Evolutionary conservation across 1,284 basidiomycete species (phyloP), one percentile per base, ranked within the genome.

Genomic region (Inonotus hispidus): DNA sequence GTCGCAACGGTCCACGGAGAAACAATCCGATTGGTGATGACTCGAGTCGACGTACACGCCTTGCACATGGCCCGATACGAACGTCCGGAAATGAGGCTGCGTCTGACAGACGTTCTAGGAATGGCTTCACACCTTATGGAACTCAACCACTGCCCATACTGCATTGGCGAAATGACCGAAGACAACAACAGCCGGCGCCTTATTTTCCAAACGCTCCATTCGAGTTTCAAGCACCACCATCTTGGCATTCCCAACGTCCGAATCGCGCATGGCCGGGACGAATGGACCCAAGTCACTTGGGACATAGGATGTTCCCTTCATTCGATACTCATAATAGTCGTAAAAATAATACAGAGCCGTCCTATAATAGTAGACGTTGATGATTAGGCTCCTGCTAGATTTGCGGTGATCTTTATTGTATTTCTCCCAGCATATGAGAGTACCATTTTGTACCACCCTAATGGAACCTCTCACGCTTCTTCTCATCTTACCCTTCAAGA

Each of bases 111-210:
- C 32, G 32, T 13, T 14, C 41, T 21, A 43, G 7, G 50, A 47
- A 10, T 23, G 45, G 56, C 13, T 43, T 21, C 19, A 32, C 29
- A 19, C 8, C 56, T 13, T 19, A 35, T 13, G 32, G 19, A 14
- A 32, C 47, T 11, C 59, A 61, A 23, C 59, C 29, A 25, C 38
- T 61, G n/a, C 59, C 59, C 11, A 37, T 41, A 1, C 35, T 50
- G 46, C 53, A 35, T 35, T 61, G 53, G 53, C 21, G 38, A 13
- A 23, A 56, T 50, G 23, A 41, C 37, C 57, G 47, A 35, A 35
- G 27, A 32, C 56, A 57, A 37, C 56, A 47, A 21, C 41, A 32
- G 43, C 29, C 19, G 37, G 32, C 5, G 19, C 43, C 25, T 23
- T 13, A 25, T 23, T 23, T 37, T 19, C 27, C 21, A 27, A 38